Evolutionary conservation across 495 filamentous ascomycete species (phyloP).

Genomic region (Glarea lozoyensis): DNA sequence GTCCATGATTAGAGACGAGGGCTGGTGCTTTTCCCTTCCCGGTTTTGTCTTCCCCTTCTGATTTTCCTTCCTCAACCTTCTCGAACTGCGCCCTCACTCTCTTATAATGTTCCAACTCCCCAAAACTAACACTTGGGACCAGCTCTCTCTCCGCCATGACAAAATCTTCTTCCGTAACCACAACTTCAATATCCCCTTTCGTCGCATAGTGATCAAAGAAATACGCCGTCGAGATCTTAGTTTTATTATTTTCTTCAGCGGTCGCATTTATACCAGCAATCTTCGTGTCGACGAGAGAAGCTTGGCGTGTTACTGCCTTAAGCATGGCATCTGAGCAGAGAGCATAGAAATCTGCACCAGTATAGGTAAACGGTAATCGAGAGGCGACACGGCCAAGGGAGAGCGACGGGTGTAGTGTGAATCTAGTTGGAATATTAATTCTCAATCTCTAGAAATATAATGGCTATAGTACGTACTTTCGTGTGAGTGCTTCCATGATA

Average conservation of each 20-base stretch:
- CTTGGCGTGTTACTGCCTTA: slow-evolving; percentile 91
- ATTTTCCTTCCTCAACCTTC: slow-evolving; percentile 33
- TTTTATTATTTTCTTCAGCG: slow-evolving; percentile 1
- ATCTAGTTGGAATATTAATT: slow-evolving; percentile 39
- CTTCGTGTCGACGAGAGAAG: slow-evolving; percentile 74
- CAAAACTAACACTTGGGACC: slow-evolving; percentile 85
- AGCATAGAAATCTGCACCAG: slow-evolving; percentile 93
- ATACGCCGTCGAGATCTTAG: slow-evolving; percentile 64
- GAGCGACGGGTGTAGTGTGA: slow-evolving; percentile 66
- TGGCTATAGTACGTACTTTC: slow-evolving; percentile 56
- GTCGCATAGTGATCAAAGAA: slow-evolving; percentile 92
- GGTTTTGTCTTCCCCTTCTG: slow-evolving; percentile 14
- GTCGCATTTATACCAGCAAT: slow-evolving; percentile 51
- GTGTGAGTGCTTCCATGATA: slow-evolving; percentile 86
- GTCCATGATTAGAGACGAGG: slow-evolving; percentile 6
- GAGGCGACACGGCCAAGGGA: slow-evolving; percentile 69
- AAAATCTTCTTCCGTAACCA: slow-evolving; percentile 86
- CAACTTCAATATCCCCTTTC: slow-evolving; percentile 71
- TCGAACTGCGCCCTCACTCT: slow-evolving; percentile 77
- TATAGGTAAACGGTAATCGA: slow-evolving; percentile 86
- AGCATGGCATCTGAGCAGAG: slow-evolving; percentile 97
- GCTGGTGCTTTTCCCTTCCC: slow-evolving; percentile 47
- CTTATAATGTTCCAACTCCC: slow-evolving; percentile 89
- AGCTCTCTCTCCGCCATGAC: slow-evolving; percentile 69
- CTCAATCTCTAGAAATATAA: neutral